Base-by-base conservation (phyloP, 805 yeast species). In the Metschnikowia vanudenii region DNA sequence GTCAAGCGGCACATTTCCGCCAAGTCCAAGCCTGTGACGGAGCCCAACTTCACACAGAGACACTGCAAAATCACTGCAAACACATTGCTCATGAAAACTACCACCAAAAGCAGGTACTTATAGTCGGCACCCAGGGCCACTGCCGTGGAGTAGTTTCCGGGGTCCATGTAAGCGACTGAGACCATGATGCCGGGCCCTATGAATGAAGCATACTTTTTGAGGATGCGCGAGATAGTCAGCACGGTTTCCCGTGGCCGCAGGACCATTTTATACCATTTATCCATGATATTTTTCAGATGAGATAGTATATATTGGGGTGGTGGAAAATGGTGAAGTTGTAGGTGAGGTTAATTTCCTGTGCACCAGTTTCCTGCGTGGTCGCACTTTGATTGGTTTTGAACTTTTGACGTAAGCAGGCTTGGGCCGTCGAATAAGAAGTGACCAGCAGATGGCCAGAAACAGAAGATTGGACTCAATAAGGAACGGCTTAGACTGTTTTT, bases 121-220 rank as follows among this genome's bases (percentile, higher is more conserved):
- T 82, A 86, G 45, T 81, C 75, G 2, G 96, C 91, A 42, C 97
- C 97, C 0, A 96, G 88, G 13, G 88, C 78, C 1, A 90, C 96
- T 13, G 94, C 89, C 0, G 96, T 87, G 37, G 95, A 81, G 66
- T 88, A 90, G 65, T 90, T 90, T 36, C 97, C 97, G 1, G 97
- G 96, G 62, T 90, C 97, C 75, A 90, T 86, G 60, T 90, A 91
- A 1, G 96, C 94, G 44, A 91, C 96, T 26, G 90, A 78, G 19
- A 90, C 89, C 80, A 89, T 77, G 34, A 90, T 74, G 0, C 96
- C 96, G 0, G 96, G 96, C 0, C 96, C 96, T 16, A 89, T 71
- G 62, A 90, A 90, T 41, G 76, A 73, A 42, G 78, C 61, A 55
- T 85, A 81, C 64, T 85, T 87, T 49, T 65, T 60, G 20, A 80